Evolutionary conservation across 1,139 yeast species (phyloP).

Genomic region (Yamadazyma epiphylla): DNA sequence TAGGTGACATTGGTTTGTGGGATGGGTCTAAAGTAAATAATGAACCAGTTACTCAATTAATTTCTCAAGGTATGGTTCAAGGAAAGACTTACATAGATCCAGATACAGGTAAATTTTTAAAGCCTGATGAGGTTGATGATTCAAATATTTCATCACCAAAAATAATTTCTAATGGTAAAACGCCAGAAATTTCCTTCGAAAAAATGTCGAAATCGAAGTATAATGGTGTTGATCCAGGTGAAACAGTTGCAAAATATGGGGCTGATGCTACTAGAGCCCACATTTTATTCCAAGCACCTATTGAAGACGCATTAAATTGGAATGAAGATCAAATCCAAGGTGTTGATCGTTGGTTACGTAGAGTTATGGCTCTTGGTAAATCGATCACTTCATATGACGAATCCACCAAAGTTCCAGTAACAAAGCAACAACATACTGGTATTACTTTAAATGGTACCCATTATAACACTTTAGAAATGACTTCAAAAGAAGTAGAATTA

Average conservation of each 20-base stretch:
- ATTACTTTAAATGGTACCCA: conserved; percentile 20
- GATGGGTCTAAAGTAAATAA: conserved; percentile 37
- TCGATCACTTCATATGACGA: conserved; percentile 7
- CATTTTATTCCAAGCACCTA: conserved; percentile 90
- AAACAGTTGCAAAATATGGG: conserved; percentile 75
- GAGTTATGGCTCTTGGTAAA: conserved; percentile 47
- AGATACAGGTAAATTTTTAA: conserved; percentile 65
- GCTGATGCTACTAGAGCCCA: conserved; percentile 96
- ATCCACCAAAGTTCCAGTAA: background rate
- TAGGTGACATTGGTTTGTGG: conserved; percentile 57
- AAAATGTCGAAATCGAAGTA: conserved; percentile 96
- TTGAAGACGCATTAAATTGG: conserved; percentile 80
- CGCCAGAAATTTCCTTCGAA: conserved; percentile 62
- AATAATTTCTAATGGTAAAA: conserved; percentile 46
- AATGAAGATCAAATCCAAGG: conserved; percentile 86
- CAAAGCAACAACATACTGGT: conserved; percentile 6
- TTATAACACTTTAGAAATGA: conserved; percentile 19
- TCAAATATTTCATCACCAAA: conserved; percentile 35
- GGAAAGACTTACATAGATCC: conserved; percentile 83
- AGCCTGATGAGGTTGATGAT: conserved; percentile 62
- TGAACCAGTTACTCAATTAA: conserved; percentile 76
- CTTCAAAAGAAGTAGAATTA: conserved; percentile 46
- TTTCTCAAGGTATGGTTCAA: conserved; percentile 98
- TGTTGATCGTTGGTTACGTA: conserved; percentile 77
- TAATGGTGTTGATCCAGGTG: conserved; percentile 89